phyloP scores from a whole-genome alignment of 2,329 filamentous ascomycete species.

The Aspergillus hortae region DNA sequence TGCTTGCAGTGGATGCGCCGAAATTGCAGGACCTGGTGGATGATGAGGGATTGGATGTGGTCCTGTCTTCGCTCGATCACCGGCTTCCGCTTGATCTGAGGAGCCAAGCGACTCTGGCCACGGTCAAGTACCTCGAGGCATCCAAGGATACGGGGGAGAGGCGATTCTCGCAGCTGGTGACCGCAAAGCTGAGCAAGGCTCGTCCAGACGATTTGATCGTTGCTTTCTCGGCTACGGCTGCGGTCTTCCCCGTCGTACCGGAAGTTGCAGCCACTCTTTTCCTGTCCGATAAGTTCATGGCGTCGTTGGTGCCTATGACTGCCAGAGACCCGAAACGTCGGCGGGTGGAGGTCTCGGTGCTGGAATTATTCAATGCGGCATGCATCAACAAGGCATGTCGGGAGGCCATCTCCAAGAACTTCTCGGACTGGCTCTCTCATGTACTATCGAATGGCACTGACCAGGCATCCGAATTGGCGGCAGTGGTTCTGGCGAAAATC shows the following conservation, averaged over 20 bases:
- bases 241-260: slow-evolving; percentile 81
- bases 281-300: slow-evolving; percentile 81
- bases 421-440: slow-evolving; percentile 80
- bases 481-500: slow-evolving; percentile 70
- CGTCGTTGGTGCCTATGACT: slow-evolving; percentile 71
- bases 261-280: slow-evolving; percentile 74
- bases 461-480: slow-evolving; percentile 52
- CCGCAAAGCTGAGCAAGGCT: slow-evolving; percentile 64
- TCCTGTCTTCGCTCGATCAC: slow-evolving; percentile 83
- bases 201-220: slow-evolving; percentile 86
- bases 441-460: slow-evolving; percentile 71
- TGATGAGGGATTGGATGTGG: slow-evolving; percentile 74
- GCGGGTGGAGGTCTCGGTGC: slow-evolving; percentile 78
- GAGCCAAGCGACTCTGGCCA: slow-evolving; percentile 76
- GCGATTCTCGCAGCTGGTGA: slow-evolving; percentile 71
- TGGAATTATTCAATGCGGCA: slow-evolving; percentile 88
- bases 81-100: slow-evolving; percentile 69
- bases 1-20: slow-evolving; percentile 54
- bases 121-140: slow-evolving; percentile 77
- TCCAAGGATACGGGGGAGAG: slow-evolving; percentile 67
- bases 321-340: slow-evolving; percentile 76
- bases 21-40: slow-evolving; percentile 52
- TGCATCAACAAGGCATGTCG: slow-evolving; percentile 82
- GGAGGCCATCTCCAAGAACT: slow-evolving; percentile 79
- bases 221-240: slow-evolving; percentile 87